Evolutionary conservation across 176 grass and related monocot genomes (phyloP).

Genomic region (Pontederia paniculata): DNA sequence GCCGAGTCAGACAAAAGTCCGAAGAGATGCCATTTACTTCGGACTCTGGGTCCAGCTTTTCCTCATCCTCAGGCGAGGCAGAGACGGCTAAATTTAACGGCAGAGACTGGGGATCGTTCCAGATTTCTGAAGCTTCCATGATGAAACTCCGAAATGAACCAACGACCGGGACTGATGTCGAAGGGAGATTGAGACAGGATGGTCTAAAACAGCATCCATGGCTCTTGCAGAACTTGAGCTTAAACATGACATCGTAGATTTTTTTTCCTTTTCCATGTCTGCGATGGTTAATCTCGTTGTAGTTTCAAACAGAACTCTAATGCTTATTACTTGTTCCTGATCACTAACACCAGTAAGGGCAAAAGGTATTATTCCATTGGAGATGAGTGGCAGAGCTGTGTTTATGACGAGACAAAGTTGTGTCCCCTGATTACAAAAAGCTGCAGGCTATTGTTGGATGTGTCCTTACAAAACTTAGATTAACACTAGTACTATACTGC

Average conservation of each 20-base stretch:
- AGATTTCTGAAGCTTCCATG: slow-evolving; percentile 16
- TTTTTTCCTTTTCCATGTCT: slow-evolving; percentile 16
- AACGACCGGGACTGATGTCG: slow-evolving; percentile 4
- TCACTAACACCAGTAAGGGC: slow-evolving; percentile 16
- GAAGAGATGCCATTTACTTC: slow-evolving; percentile 39
- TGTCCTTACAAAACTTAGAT: too few species aligned
- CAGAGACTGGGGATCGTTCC: neutral
- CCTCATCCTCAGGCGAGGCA: slow-evolving; percentile 38
- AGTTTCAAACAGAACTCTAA: slow-evolving; percentile 9
- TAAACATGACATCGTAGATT: slow-evolving; percentile 41
- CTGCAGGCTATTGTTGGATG: too few species aligned
- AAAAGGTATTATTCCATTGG: too few species aligned
- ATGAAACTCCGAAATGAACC: slow-evolving; percentile 43
- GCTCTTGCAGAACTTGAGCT: slow-evolving; percentile 52
- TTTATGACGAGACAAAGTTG: too few species aligned
- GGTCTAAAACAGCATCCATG: slow-evolving; percentile 48
- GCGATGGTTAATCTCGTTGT: too few species aligned
- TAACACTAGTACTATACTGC: too few species aligned
- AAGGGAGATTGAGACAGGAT: slow-evolving; percentile 28
- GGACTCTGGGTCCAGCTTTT: slow-evolving; percentile 34
- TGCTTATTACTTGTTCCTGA: slow-evolving; percentile 24
- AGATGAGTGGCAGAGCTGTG: too few species aligned
- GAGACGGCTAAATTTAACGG: neutral
- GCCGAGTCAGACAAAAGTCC: slow-evolving; percentile 16
- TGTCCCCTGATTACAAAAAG: too few species aligned